Base-by-base conservation (phyloP, 2,329 filamentous ascomycete species). In the Pseudocercospora fijiensis region DNA sequence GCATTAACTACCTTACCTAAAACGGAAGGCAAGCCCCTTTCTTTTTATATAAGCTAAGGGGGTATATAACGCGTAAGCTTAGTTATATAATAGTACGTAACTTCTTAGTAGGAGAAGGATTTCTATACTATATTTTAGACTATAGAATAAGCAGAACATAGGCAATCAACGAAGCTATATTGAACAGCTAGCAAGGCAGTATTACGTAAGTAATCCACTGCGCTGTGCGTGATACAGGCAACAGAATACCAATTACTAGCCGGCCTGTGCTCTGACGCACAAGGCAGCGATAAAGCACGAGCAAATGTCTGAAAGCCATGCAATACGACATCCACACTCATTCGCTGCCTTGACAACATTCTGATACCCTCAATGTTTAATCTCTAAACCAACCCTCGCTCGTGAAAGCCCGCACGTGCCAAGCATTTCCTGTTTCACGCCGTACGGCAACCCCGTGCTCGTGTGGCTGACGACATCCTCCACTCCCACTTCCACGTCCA, bases 171-270 rank as follows among this genome's bases (percentile, higher is more conserved):
- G n/a, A n/a, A n/a, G n/a, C n/a, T n/a, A n/a, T n/a, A n/a, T n/a
- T n/a, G n/a, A n/a, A n/a, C n/a, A n/a, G n/a, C n/a, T n/a, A n/a
- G n/a, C n/a, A n/a, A n/a, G n/a, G n/a, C n/a, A n/a, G n/a, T n/a
- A n/a, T n/a, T n/a, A n/a, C n/a, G n/a, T n/a, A n/a, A n/a, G n/a
- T n/a, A n/a, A n/a, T n/a, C n/a, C n/a, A n/a, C n/a, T n/a, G n/a
- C n/a, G n/a, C n/a, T n/a, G n/a, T n/a, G n/a, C n/a, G n/a, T n/a
- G n/a, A n/a, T n/a, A n/a, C n/a, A n/a, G 52, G 60, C 60, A 61
- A 51, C 52, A 61, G 60, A 57, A 57, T 61, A 43, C 49, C 59
- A 33, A 37, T 27, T 27, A 49, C 18, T 16, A 37, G 33, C 55
- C 20, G 28, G 28, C 13, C 22, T 37, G 24, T 51, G 58, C 43